Percentiles rank a stretch among this genome's conserved stretches.
Conservation (phyloP, 2,329 filamentous ascomycete species). For the Claviceps maximensis region DNA sequence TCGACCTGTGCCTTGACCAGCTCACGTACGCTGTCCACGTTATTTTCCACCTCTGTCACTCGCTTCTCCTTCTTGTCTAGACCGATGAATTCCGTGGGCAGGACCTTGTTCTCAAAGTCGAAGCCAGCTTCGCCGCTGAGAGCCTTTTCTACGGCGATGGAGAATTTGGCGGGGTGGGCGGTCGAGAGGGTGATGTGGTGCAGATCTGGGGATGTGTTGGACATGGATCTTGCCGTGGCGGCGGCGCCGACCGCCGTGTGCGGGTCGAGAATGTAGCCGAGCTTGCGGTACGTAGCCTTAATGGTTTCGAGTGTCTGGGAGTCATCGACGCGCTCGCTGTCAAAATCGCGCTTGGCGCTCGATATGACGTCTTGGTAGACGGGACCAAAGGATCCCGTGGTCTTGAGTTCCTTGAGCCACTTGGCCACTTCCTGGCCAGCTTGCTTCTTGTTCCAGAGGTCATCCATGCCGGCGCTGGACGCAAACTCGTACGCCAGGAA, state of each 20-base stretch:
- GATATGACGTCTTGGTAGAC: conserved; percentile 63
- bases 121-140: conserved; percentile 60
- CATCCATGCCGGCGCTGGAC: conserved; percentile 44
- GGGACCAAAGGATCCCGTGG: conserved; percentile 62
- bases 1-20: conserved; percentile 65
- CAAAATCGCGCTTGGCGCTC: conserved; percentile 60
- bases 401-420: conserved; percentile 75
- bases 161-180: conserved; percentile 92
- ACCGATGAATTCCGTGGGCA: conserved; percentile 71
- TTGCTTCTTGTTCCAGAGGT: conserved; percentile 52
- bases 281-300: conserved; percentile 40
- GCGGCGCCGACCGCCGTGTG: conserved; percentile 81
- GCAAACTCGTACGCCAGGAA: conserved; percentile 71
- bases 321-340: conserved; percentile 62
- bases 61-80: conserved; percentile 64
- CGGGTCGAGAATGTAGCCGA: conserved; percentile 77
- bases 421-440: conserved; percentile 61
- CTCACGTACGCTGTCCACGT: conserved; percentile 62
- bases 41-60: conserved; percentile 54
- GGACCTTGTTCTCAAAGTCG: conserved; percentile 58
- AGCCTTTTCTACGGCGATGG: conserved; percentile 68
- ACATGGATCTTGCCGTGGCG: conserved; percentile 58
- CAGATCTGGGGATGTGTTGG: conserved; percentile 35
- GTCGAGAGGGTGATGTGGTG: conserved; percentile 81
- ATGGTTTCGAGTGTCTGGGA: conserved; percentile 54